phyloP scores from a whole-genome alignment of 1,139 yeast genomes.

The Saccharomyces hybrid region DNA sequence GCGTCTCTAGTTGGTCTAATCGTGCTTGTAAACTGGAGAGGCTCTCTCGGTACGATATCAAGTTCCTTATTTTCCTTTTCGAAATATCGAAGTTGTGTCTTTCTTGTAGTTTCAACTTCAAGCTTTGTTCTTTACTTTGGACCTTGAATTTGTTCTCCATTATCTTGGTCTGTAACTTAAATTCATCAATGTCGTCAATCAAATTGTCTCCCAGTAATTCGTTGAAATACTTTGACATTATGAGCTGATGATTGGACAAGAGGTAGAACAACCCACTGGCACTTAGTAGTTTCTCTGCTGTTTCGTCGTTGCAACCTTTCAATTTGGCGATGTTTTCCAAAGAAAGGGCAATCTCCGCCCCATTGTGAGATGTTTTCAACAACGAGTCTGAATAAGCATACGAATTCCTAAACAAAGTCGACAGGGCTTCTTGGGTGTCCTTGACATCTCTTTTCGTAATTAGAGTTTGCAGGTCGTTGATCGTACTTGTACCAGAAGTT shows the following conservation, averaged over 20 bases:
- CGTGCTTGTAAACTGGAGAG: slow-evolving; percentile 60
- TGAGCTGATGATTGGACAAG: slow-evolving; percentile 69
- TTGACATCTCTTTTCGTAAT: slow-evolving; percentile 53
- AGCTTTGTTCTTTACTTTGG: slow-evolving; percentile 45
- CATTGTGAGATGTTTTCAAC: slow-evolving; percentile 46
- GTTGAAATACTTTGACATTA: slow-evolving; percentile 51
- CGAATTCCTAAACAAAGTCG: slow-evolving; percentile 45
- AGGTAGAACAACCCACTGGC: slow-evolving; percentile 76
- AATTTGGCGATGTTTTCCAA: slow-evolving; percentile 63
- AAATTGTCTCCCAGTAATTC: slow-evolving; percentile 53
- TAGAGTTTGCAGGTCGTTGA: slow-evolving; percentile 47
- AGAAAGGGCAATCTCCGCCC: slow-evolving; percentile 67
- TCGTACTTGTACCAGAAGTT: slow-evolving; percentile 22
- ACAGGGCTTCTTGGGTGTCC: slow-evolving; percentile 41
- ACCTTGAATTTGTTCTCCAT: slow-evolving; percentile 48
- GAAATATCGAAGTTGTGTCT: slow-evolving; percentile 49
- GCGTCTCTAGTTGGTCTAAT: slow-evolving; percentile 67
- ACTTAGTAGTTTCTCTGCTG: slow-evolving; percentile 58
- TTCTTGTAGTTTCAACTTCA: slow-evolving; percentile 47
- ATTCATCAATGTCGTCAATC: slow-evolving; percentile 35
- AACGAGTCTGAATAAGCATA: slow-evolving; percentile 45
- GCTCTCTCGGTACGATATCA: slow-evolving; percentile 56
- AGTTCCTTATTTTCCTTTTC: slow-evolving; percentile 49
- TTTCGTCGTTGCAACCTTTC: slow-evolving; percentile 50
- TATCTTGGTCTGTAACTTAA: slow-evolving; percentile 35